Conservation (phyloP, 2,329 filamentous ascomycete genomes). For the Arthrobotrys conoides region DNA sequence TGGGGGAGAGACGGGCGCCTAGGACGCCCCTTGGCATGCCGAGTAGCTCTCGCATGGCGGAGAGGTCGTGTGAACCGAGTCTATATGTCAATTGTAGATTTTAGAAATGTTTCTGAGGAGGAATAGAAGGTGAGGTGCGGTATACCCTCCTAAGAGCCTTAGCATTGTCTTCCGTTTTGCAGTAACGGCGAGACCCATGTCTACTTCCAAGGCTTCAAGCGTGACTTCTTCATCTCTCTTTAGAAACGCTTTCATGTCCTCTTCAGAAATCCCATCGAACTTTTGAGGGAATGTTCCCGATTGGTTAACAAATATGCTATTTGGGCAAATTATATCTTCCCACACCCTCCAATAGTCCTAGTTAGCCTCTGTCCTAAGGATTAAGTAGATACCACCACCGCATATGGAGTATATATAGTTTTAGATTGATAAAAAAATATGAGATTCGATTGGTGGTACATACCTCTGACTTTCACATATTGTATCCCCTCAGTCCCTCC, state of each 20-base stretch:
- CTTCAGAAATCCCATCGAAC: conserved; percentile 67
- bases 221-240: conserved; percentile 63
- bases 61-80: conserved; percentile 72
- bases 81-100: neutral
- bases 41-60: conserved; percentile 72
- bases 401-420: too few relatives aligned
- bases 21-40: conserved; percentile 70
- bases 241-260: conserved; percentile 60
- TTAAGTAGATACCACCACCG: too few relatives aligned
- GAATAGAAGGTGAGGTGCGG: conserved; percentile 31
- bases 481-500: conserved; percentile 70
- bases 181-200: conserved; percentile 65
- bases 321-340: conserved; percentile 72
- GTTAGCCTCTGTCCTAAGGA: too few relatives aligned
- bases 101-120: neutral
- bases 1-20: conserved; percentile 68
- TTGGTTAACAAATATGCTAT: conserved; percentile 70
- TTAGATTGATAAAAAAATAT: too few relatives aligned
- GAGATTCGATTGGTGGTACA: too few relatives aligned
- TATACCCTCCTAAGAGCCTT: conserved; percentile 63
- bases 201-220: conserved; percentile 65
- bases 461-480: conserved; percentile 71
- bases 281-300: conserved; percentile 70
- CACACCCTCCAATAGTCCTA: too few relatives aligned
- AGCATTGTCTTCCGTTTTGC: conserved; percentile 64